Conservation (phyloP, 1,284 basidiomycete genomes). For the Cutaneotrichosporon sp. region DNA sequence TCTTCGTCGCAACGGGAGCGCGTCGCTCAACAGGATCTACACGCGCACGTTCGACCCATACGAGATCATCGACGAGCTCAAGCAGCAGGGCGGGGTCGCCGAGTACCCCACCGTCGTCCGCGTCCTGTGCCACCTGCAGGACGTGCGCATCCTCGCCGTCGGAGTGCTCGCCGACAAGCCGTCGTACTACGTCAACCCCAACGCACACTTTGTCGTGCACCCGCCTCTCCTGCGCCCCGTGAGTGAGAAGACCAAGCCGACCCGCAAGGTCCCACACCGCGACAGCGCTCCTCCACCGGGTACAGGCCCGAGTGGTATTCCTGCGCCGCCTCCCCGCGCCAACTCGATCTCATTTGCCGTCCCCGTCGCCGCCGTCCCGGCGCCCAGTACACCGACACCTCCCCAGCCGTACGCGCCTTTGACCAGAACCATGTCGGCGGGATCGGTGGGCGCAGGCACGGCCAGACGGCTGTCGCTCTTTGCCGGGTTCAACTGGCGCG, state of each 20-base stretch:
- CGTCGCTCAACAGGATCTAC: slow-evolving; percentile 47
- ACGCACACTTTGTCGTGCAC: slow-evolving; percentile 47
- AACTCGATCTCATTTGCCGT: slow-evolving; percentile 1
- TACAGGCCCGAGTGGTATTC: background rate
- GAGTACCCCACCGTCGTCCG: slow-evolving; percentile 41
- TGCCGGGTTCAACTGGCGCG: background rate
- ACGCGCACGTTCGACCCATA: slow-evolving; percentile 48
- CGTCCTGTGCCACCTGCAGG: slow-evolving; percentile 44
- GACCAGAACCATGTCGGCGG: background rate
- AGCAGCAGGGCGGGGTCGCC: slow-evolving; percentile 46
- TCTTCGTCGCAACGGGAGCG: slow-evolving; percentile 46
- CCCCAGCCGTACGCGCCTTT: background rate
- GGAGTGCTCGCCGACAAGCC: slow-evolving; percentile 37
- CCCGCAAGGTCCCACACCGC: background rate
- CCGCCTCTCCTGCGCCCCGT: slow-evolving; percentile 41
- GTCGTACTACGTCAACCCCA: slow-evolving; percentile 45
- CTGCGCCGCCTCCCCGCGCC: background rate
- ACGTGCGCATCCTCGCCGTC: slow-evolving; percentile 46
- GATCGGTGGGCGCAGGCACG: background rate
- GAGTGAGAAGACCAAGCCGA: background rate
- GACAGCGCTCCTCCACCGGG: background rate
- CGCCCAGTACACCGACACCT: background rate
- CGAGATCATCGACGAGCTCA: slow-evolving; percentile 47
- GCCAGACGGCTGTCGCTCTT: background rate
- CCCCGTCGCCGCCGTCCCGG: background rate